These are phyloP conservation scores for Russula griseocarnosa DNA, from an alignment of 768 basidiomycete species.

Conservation along the genomic window DNA sequence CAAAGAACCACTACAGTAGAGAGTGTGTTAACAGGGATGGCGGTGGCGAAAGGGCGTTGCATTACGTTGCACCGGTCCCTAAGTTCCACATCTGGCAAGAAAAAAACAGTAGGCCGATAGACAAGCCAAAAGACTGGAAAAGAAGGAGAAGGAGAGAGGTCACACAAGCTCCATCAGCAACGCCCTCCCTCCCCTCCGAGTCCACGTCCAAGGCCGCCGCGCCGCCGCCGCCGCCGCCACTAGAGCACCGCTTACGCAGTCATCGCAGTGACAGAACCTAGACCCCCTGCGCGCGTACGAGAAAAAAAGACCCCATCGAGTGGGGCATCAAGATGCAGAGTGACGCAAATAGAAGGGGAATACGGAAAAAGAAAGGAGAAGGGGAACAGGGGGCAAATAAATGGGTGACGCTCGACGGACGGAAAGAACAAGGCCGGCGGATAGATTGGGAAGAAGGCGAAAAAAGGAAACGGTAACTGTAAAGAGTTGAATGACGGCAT, in stretches of 20 bases:
- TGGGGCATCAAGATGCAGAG: neutral
- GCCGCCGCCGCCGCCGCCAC: conserved; percentile 10
- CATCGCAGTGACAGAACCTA: neutral
- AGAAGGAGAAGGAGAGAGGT: neutral
- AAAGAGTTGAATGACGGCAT: conserved; percentile 17
- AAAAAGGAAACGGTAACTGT: conserved; percentile 15
- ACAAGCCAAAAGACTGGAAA: neutral
- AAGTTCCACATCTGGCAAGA: conserved; percentile 22
- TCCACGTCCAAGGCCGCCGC: too few species aligned
- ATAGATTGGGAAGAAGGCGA: neutral
- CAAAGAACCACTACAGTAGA: neutral
- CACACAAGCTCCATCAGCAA: conserved; percentile 13
- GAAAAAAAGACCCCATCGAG: neutral
- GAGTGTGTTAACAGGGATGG: neutral
- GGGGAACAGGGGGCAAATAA: neutral
- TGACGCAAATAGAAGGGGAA: conserved; percentile 12
- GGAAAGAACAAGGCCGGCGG: conserved; percentile 1
- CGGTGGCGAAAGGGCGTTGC: neutral
- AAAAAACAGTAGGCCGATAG: conserved; percentile 7
- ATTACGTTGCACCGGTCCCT: conserved; percentile 10
- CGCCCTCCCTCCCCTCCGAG: neutral
- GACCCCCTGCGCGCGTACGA: neutral
- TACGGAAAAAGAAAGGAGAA: conserved; percentile 3
- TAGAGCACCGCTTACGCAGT: neutral
- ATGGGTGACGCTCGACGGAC: neutral